Conservation (phyloP, 805 yeast species). For the Peterozyma xylosa region DNA sequence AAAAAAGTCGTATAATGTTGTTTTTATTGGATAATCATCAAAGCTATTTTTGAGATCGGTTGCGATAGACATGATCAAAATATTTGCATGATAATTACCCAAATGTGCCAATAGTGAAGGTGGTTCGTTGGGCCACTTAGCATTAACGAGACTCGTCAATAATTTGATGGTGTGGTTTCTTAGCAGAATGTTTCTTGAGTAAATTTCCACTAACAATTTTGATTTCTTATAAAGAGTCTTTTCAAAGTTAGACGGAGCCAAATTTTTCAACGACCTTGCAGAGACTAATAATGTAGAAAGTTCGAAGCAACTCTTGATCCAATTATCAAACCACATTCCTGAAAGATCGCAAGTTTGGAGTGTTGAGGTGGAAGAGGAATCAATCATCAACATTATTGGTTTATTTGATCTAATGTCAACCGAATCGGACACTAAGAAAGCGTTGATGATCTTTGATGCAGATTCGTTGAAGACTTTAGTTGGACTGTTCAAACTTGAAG, state of each 20-base stretch:
- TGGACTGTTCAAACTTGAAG: slow-evolving; percentile 27
- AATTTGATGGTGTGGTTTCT: slow-evolving; percentile 47
- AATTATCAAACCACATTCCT: slow-evolving; percentile 40
- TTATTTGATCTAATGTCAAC: slow-evolving; percentile 45
- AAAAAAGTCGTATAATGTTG: slow-evolving; percentile 54
- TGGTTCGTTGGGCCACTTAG: slow-evolving; percentile 47
- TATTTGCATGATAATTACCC: slow-evolving; percentile 55
- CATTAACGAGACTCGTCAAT: slow-evolving; percentile 48
- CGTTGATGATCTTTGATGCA: slow-evolving; percentile 39
- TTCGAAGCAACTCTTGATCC: slow-evolving; percentile 43
- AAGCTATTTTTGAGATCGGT: slow-evolving; percentile 51
- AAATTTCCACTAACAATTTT: slow-evolving; percentile 50
- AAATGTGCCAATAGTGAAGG: slow-evolving; percentile 81
- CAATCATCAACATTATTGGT: slow-evolving; percentile 46
- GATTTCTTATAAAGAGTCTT: slow-evolving; percentile 45
- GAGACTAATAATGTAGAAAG: slow-evolving; percentile 51
- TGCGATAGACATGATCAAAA: slow-evolving; percentile 53
- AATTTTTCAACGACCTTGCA: slow-evolving; percentile 42
- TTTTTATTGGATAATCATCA: slow-evolving; percentile 44
- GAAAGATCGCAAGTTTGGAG: slow-evolving; percentile 34
- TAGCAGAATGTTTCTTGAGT: slow-evolving; percentile 38
- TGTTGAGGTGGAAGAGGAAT: slow-evolving; percentile 30
- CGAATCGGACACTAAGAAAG: slow-evolving; percentile 47
- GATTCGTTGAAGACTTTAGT: slow-evolving; percentile 45
- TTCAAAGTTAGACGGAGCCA: slow-evolving; percentile 61